Percentiles rank a stretch among this genome's conserved stretches.
phyloP scores from a whole-genome alignment of 257 asterid species.

The Cinchona pubescens region DNA sequence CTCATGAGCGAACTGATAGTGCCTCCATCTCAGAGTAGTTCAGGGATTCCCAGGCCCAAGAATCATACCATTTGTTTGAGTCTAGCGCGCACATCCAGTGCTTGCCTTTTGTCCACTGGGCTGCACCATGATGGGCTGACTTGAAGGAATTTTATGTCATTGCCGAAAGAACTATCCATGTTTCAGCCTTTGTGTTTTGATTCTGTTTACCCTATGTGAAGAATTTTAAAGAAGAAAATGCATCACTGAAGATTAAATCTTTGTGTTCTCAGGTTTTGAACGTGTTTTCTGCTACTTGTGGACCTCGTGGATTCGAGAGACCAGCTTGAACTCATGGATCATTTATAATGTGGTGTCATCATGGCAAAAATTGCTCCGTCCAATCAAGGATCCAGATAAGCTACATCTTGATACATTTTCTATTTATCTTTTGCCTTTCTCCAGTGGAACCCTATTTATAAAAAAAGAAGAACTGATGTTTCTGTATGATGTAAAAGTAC shows the following conservation, averaged over 20 bases:
- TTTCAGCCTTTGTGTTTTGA: neutral
- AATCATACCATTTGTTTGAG: too few species aligned
- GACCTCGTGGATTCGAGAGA: neutral
- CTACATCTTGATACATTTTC: too few species aligned
- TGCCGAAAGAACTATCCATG: neutral
- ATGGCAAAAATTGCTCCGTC: neutral
- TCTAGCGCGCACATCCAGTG: neutral
- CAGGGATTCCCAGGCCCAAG: neutral
- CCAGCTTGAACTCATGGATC: neutral
- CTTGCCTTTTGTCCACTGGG: neutral
- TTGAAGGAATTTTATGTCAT: neutral
- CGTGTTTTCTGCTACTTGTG: neutral
- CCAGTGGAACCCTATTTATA: too few species aligned
- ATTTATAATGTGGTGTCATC: neutral
- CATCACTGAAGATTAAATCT: neutral
- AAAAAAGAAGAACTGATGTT: too few species aligned
- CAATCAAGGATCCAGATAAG: neutral
- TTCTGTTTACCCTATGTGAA: neutral
- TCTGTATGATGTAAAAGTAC: neutral
- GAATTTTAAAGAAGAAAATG: neutral
- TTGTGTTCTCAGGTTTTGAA: neutral
- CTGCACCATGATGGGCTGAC: too few species aligned
- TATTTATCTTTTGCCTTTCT: too few species aligned
- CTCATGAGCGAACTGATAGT: neutral
- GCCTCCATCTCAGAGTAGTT: neutral